Percentiles rank a stretch among this genome's conserved stretches.
These are phyloP conservation scores for Cordyceps tenuipes DNA, from an alignment of 2,329 filamentous ascomycete genomes.

Conservation along the genomic window DNA sequence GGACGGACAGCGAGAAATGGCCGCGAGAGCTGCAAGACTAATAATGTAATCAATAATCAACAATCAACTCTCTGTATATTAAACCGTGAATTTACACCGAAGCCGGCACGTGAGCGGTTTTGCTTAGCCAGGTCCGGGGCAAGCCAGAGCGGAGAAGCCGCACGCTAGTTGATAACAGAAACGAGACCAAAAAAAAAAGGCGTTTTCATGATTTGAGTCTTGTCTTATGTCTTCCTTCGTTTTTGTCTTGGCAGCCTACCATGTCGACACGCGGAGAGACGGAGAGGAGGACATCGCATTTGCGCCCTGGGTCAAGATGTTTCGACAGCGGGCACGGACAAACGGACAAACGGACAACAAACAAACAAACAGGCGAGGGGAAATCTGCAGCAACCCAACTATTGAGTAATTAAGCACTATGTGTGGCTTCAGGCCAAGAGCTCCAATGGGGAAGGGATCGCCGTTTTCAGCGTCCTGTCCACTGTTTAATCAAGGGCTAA, in stretches of 20 bases:
- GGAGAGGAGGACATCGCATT: neutral
- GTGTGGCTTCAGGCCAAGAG: neutral
- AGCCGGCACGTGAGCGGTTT: neutral
- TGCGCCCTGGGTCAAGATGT: too few species aligned
- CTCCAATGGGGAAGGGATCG: conserved; percentile 2
- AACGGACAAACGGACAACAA: neutral
- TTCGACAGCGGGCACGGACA: neutral
- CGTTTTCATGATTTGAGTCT: neutral
- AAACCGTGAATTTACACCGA: neutral
- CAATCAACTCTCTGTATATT: too few species aligned
- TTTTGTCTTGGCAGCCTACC: neutral
- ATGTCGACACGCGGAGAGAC: neutral
- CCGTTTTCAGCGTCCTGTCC: neutral
- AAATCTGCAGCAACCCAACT: neutral
- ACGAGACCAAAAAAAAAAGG: neutral
- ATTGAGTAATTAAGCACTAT: neutral
- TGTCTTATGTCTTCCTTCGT: neutral
- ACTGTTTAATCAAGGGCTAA: too few species aligned
- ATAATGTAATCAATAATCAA: too few species aligned
- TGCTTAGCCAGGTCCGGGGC: neutral
- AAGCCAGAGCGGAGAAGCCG: neutral
- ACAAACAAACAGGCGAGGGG: neutral
- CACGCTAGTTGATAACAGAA: neutral
- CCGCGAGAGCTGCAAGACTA: too few species aligned
- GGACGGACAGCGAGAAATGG: neutral